Base-by-base conservation (phyloP, 257 asterid genomes). In the Penstemon davidsonii region DNA sequence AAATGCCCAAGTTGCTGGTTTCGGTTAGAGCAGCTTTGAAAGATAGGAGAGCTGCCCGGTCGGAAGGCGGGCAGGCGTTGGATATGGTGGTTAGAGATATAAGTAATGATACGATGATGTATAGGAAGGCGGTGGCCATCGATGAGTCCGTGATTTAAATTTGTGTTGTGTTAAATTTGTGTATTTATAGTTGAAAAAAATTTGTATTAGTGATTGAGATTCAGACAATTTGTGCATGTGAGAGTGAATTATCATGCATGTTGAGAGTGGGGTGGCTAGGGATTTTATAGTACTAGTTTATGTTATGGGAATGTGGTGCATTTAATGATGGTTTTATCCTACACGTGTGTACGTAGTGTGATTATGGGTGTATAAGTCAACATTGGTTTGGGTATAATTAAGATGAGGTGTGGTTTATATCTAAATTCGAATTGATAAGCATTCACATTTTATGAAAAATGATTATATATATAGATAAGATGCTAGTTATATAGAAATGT, bases 21-120 rank as follows among this genome's bases (percentile, higher is more conserved):
- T 92, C 98, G 50, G 72, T 69, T 0, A 92, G 83, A 65, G 87
- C 85, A 7, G 87, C 83, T 68, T 79, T 84, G 80, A 92, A 61
- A 60, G 95, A 73, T 3, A 90, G 41, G 38, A 92, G 87, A 3
- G 98, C 96, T 33, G 88, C 92, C 81, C 87, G 69, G 18, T 90
- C 97, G 13, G 89, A 57, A 7, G 96, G 81, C 37, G 86, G 85
- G 84, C 98, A 92, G 69, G 85, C 81, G 8, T 64, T 67, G 15
- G 83, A 73, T 39, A 71, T 39, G 44, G 69, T n/a, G 5, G 70
- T n/a, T 43, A 80, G 44, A 18, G 73, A 70, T 56, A 75, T 0
- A 38, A 75, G 64, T 6, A 67, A 5, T 56, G 63, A 33, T 3
- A 25, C 33, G 33, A 25, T 25, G 33, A 80, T 15, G 75, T 56